phyloP scores from a whole-genome alignment of 2,329 filamentous ascomycete species.

The Fusarium mundagurra region DNA sequence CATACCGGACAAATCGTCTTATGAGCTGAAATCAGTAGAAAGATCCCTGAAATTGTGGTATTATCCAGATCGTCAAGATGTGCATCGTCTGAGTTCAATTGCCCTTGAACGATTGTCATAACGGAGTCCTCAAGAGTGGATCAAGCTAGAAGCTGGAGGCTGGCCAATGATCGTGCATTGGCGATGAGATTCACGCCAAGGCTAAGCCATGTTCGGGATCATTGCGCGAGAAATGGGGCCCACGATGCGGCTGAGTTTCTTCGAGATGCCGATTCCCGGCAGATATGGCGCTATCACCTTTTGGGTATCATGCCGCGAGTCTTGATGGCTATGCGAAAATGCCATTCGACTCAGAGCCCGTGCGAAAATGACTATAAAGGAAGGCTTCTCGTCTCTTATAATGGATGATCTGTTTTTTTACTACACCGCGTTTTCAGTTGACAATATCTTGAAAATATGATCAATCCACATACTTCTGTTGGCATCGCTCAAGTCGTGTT shows the following conservation, averaged over 20 bases:
- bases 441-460: background rate
- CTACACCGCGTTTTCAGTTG: too few species aligned
- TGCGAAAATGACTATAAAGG: background rate
- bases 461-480: background rate
- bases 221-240: background rate
- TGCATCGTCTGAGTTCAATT: background rate
- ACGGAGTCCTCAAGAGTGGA: background rate
- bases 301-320: background rate
- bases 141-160: rapidly evolving
- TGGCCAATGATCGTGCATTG: background rate
- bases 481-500: background rate
- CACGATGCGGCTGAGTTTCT: background rate
- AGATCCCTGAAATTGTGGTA: rapidly evolving
- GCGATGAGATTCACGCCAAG: background rate
- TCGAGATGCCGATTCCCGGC: background rate
- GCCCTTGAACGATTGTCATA: background rate
- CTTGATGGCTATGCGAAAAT: background rate
- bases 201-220: background rate
- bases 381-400: rapidly evolving
- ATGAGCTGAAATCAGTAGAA: rapidly evolving
- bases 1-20: background rate
- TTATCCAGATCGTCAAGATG: too few species aligned
- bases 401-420: too few species aligned
- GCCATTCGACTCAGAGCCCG: background rate
- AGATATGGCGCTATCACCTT: background rate